A percentile compares a stretch with the other conserved stretches of the same genome.
Evolutionary conservation across 352 stramenopile genomes (phyloP).

Genomic region (Blastocystis sp.): DNA sequence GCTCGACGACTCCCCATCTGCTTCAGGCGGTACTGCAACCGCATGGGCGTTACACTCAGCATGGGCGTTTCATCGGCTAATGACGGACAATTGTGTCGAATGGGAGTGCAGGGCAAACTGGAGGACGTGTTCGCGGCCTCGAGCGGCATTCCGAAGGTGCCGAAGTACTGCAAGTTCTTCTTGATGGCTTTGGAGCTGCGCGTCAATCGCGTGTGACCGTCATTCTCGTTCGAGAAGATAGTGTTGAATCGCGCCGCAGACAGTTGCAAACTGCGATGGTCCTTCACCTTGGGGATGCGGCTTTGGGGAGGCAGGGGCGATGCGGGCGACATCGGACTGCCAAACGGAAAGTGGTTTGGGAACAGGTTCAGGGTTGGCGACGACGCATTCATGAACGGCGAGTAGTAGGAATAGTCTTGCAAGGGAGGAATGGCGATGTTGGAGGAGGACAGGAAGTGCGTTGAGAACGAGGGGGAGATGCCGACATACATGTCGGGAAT

Average conservation of each 20-base stretch:
- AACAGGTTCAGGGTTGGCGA: neutral
- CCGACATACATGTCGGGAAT: slow-evolving; percentile 70
- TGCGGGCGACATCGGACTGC: neutral
- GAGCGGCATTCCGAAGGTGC: slow-evolving; percentile 42
- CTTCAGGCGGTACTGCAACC: slow-evolving; percentile 68
- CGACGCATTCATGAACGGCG: neutral
- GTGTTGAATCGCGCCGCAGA: slow-evolving; percentile 24
- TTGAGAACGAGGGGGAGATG: slow-evolving; percentile 39
- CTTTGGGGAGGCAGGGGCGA: neutral
- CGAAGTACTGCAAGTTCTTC: slow-evolving; percentile 40
- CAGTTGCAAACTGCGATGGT: neutral
- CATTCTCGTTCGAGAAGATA: neutral
- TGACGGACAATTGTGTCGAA: neutral
- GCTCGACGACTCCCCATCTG: slow-evolving; percentile 1
- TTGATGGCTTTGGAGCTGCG: neutral
- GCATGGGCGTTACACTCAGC: slow-evolving; percentile 43
- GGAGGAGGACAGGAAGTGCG: slow-evolving; percentile 25
- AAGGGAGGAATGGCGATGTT: slow-evolving; percentile 37
- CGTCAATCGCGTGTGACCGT: neutral
- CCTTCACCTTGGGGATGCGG: neutral
- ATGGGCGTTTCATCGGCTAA: neutral
- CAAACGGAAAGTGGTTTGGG: neutral
- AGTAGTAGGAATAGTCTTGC: neutral
- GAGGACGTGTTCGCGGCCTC: neutral
- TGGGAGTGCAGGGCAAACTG: slow-evolving; percentile 46